A percentile compares a stretch with the other conserved stretches of the same genome.
phyloP scores from a whole-genome alignment of 164 flowering plant genomes.

The Cinnamomum micranthum region DNA sequence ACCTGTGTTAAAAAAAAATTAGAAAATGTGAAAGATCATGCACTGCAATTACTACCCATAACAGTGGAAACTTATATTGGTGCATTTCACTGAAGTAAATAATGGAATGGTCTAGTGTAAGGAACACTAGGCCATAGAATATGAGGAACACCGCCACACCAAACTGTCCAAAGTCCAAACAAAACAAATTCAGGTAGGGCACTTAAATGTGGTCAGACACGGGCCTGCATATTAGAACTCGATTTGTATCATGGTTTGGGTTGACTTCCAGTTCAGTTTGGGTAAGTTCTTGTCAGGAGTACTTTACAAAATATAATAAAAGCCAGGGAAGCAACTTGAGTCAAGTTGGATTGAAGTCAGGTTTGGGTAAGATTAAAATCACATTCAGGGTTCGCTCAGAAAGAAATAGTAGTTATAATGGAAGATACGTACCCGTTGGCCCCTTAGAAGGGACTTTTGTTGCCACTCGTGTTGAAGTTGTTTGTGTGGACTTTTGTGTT shows the following conservation, averaged over 20 bases:
- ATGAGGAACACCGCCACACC: neutral
- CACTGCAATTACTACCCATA: neutral
- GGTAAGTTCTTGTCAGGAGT: too few species aligned
- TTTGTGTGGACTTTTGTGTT: conserved; percentile 14
- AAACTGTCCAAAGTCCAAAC: too few species aligned
- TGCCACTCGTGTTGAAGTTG: conserved; percentile 11
- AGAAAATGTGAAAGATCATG: neutral
- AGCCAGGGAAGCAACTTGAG: neutral
- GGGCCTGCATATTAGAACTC: neutral
- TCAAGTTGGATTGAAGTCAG: neutral
- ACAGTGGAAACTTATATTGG: neutral
- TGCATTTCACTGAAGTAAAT: neutral
- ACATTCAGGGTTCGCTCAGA: neutral
- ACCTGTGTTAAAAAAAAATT: conserved; percentile 10
- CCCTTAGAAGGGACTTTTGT: conserved; percentile 10
- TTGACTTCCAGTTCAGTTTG: neutral
- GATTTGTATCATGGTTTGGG: neutral
- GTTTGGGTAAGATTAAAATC: neutral
- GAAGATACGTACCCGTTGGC: conserved; percentile 15
- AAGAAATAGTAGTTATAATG: neutral
- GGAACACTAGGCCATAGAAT: neutral
- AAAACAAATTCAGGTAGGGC: too few species aligned
- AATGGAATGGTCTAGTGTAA: neutral
- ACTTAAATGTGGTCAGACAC: neutral
- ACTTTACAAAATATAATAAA: neutral